Conservation (phyloP, 768 basidiomycete species). For the Exsudoporus frostii region DNA sequence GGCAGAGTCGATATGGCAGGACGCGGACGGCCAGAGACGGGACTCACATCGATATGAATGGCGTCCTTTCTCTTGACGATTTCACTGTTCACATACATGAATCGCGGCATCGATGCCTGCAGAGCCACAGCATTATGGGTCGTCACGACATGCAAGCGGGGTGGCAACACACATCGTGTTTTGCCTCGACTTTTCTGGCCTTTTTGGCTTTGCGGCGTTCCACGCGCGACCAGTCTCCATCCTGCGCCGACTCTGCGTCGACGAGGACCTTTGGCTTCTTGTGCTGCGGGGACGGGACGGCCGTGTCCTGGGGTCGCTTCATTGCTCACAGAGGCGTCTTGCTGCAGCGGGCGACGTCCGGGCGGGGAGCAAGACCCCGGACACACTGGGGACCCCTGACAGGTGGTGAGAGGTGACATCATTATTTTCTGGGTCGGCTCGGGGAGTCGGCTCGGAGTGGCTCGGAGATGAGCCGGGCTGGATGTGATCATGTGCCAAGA, state of each 20-base stretch:
- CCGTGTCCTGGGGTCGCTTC: conserved; percentile 31
- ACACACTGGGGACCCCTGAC: not conserved
- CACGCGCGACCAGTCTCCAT: conserved; percentile 63
- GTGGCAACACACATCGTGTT: conserved; percentile 51
- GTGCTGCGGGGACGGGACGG: conserved; percentile 20
- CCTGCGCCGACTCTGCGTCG: conserved; percentile 12
- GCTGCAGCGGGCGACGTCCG: not conserved
- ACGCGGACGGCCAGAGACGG: not conserved
- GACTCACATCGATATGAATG: conserved; percentile 73
- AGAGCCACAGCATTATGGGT: not conserved
- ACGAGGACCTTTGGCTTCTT: conserved; percentile 41
- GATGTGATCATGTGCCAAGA: not conserved
- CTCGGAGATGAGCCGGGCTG: no score
- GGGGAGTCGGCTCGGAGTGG: no score
- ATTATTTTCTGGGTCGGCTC: no score
- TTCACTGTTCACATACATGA: conserved; percentile 78
- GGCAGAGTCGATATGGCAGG: not conserved
- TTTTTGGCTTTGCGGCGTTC: conserved; percentile 75
- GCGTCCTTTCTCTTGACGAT: conserved; percentile 71
- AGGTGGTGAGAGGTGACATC: no score
- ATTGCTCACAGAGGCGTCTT: conserved; percentile 4
- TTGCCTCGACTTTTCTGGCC: conserved; percentile 51
- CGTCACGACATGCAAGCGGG: not conserved
- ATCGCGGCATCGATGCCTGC: conserved; percentile 48
- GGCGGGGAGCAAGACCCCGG: not conserved